Base-by-base conservation (phyloP, 2,329 filamentous ascomycete genomes). In the Boeremia lycopersici region DNA sequence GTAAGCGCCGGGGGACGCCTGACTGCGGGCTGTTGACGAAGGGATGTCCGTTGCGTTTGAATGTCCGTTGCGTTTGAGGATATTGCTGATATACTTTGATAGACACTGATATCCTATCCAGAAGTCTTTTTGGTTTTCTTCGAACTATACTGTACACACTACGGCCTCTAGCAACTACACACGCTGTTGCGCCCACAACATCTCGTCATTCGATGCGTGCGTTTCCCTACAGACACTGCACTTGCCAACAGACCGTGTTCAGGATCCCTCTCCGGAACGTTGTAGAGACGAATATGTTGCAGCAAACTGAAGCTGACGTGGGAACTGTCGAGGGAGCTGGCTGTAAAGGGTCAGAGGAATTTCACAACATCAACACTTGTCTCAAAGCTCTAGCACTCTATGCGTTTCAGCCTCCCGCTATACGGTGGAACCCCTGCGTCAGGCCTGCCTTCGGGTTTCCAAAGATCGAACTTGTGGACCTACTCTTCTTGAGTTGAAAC, bases 11-110 rank as follows among this genome's bases (percentile, higher is more conserved):
- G 33, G 12, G 35, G 35, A 44, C 41, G 26, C 38, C 25, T 46
- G 46, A 30, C 47, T 49, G 36, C 35, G 19, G 23, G 17, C 4
- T 4, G 29, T 50, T 46, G 25, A 28, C 9, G n/a, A 55, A 43
- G 46, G 47, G 41, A 15, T 31, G 19, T 46, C 52, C 52, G 31
- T 36, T 7, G 17, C 42, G 42, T 50, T 55, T 36, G 36, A 36
- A 15, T 31, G 19, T 46, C 52, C 52, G 31, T 36, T 7, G 17
- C 42, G 42, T 50, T 55, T 36, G 36, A 36, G n/a, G 36, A 13
- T n/a, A 25, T 15, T 17, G 31, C 52, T 55, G n/a, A 55, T 41
- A 41, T 49, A 31, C 17, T 3, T 26, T 12, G 11, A 9, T 26
- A 48, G 26, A 7, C 7, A 3, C 17, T 12, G 2, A 35, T 10